Evolutionary conservation across 805 yeast species (phyloP), one percentile per base, ranked within the genome.

Genomic region (Suhomyces emberorum): DNA sequence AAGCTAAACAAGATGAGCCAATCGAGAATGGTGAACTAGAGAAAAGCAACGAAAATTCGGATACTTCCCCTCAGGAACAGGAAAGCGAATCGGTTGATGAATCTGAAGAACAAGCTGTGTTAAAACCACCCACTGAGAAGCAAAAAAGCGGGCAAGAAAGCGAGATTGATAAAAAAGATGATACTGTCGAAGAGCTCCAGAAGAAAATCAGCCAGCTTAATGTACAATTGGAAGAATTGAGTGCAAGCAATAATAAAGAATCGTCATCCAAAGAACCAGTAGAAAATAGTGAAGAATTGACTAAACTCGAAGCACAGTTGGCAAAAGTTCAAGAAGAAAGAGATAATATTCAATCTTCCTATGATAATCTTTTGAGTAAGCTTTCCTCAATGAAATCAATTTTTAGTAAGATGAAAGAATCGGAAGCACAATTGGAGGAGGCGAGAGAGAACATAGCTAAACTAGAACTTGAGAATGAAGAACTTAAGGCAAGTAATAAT

Each of bases 361-460:
- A 83, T 50, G 81, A 82, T 42, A 66, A 74, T 4, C 58, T 85
- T 21, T 57, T 85, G 41, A 76, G 76, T 43, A 72, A 82, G 53
- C 55, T 85, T 12, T 75, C 87, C 1, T 75, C 85, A 2, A 83
- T 84, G 91, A 84, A 83, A 46, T 64, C 81, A 1, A 73, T 84
- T 2, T 84, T 84, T 56, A 61, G 58, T 35, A 83, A 84, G 45
- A 82, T 83, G 86, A 81, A 83, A 51, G 82, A 76, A 39, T 65
- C 87, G 0, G 82, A 83, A 51, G 61, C 57, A 3, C 85, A 83
- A 46, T 62, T 85, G 14, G 86, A 75, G 28, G 64, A 61, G 4
- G 68, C 75, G 1, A 75, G 76, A 45, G 74, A 69, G 12, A 65
- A 32, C 11, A 48, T 61, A 15, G 70, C 58, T 9, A 28, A 32